Evolutionary conservation across 176 grass and related monocot genomes (phyloP), one percentile per base, ranked within the genome.

Genomic region (Aegilops longissima): DNA sequence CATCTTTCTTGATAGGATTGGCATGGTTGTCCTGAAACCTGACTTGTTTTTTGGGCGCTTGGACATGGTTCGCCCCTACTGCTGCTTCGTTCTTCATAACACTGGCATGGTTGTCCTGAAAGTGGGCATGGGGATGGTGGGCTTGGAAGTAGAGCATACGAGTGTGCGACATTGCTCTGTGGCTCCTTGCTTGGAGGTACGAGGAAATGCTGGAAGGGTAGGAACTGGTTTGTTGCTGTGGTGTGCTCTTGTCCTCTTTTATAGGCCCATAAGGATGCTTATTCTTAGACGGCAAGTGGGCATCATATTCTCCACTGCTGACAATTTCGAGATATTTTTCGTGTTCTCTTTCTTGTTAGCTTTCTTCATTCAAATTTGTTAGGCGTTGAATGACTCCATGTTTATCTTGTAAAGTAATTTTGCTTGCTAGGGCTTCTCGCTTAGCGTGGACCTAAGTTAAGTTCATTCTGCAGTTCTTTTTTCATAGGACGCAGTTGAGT

Each of bases 1-100:
- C 86, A 16, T 81, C 86, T 77, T 70, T 88, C 39, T 85, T 91
- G 31, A 9, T 76, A 71, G n/a, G n/a, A 25, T 65, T 84, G 75
- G 49, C 68, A 77, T 83, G 76, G 52, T 30, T 83, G 5, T 84
- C 84, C 76, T 89, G 87, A 69, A 89, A 87, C 67, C 76, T 92
- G 9, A 70, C 76, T 5, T 80, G 76, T 35, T 83, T 80, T 47
- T 66, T 25, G 40, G 61, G 61, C 30, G 81, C 59, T 9, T 91
- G 85, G 86, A 42, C 10, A 23, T 80, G 82, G 5, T 51, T 64
- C 25, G 39, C 71, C 58, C 82, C 77, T 82, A 3, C 14, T 78
- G 73, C 30, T 58, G 9, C 73, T 65, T 73, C 82, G 66, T 91
- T 79, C 31, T 85, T 91, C 40, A 6, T 82, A 45, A 29, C 39